Base-by-base conservation (phyloP, 345 rosid species). In the Gossypium mustelinum region DNA sequence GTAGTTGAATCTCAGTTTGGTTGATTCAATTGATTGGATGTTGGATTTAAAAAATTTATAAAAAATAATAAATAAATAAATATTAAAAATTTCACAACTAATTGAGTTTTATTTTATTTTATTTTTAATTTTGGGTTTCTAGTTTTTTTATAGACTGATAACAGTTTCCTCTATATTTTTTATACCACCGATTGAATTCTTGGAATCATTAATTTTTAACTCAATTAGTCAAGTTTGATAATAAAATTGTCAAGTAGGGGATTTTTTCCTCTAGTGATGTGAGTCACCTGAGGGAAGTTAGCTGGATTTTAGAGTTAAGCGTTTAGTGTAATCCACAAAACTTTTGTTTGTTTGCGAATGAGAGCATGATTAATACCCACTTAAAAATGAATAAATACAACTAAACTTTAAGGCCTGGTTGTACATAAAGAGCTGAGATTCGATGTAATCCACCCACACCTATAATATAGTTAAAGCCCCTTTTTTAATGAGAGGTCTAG, bases 401-500 rank as follows among this genome's bases (percentile, higher is more conserved):
- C 43, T 58, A 44, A 44, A 22, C 41, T 58, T 68, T 75, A 64
- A 61, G 73, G 17, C 79, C 76, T 68, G 72, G 76, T 75, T 81
- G 82, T 61, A 67, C 72, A 71, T 72, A 70, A 69, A 69, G 62
- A 79, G 78, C 76, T 60, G 72, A 77, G 77, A 79, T 81, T 83
- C 29, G 83, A 62, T 74, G 82, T 81, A 78, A 81, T 79, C 83
- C 85, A 78, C 83, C 56, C 60, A 63, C 62, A 39, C 61, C n/a
- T 58, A 9, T 76, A 45, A 22, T 59, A 63, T 27, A 57, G 65
- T 44, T 43, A 39, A 77, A 68, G 66, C 18, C 60, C 12, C 3
- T 7, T 17, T 71, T 44, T 25, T 47, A 39, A 14, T 22, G 73
- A 44, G 43, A 73, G 72, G 45, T 47, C 65, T 39, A 72, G 82